Base-by-base conservation (phyloP, 164 flowering plant species). In the Euptelea pleiosperma region DNA sequence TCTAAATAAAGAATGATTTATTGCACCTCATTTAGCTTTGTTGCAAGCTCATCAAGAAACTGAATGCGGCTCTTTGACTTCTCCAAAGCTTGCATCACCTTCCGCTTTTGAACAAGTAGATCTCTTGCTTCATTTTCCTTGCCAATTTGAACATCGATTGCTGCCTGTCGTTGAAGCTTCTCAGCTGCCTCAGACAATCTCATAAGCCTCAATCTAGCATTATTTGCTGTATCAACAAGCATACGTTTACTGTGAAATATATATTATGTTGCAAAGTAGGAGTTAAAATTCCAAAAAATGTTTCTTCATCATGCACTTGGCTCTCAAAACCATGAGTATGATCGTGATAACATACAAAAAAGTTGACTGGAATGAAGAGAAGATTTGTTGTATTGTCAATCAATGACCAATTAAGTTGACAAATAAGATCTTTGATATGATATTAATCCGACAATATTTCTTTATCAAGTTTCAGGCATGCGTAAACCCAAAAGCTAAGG, bases 161-260 rank as follows among this genome's bases (percentile, higher is more conserved):
- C 81, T 55, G 97, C 97, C 60, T 77, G 95, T 19, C 73, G 61
- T 51, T 64, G 76, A 48, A 90, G 83, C 64, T 79, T 90, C 70
- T 80, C 87, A 8, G 80, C 93, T 16, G 91, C 87, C 73, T 84
- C 93, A 40, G 91, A 82, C 70, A 85, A 69, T 25, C 94, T 75
- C 76, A 85, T 31, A 47, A 85, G 79, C 69, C 91, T 80, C 73
- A 72, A 62, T 61, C 96, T 82, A 29, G 91, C 83, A 77, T 63
- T 82, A 62, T 67, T 86, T 47, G 90, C 97, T 87, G 73, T 46
- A 74, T 51, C 25, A 67, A 55, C 12, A 44, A 55, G 19, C 19
- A 47, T 30, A 47, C 7, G 39, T 21, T 44, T 31, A 34, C 4
- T 8, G 9, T 14, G 14, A 1, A 14, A 45, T 21, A 45, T 21